Base-by-base conservation (phyloP, 441 rosid genomes). In the Dalechampia spathulata region DNA sequence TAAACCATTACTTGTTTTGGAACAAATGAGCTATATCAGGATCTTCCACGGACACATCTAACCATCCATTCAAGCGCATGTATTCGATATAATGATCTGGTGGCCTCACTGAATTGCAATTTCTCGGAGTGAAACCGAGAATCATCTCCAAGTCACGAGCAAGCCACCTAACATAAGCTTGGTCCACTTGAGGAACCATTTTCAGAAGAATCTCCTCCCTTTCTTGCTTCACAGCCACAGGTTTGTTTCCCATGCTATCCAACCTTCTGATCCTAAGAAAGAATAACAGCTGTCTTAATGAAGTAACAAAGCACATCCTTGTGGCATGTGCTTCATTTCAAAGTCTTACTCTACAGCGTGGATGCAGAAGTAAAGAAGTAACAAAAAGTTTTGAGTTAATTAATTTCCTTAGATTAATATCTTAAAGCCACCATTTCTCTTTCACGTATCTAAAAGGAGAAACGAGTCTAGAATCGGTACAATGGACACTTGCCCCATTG, bases 41-140 rank as follows among this genome's bases (percentile, higher is more conserved):
- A 69, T 90, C 95, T 53, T 90, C 79, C 75, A 84, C 62, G 72
- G 76, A 77, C 57, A 83, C 80, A 61, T 84, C 91, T 64, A 86
- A 64, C 78, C 70, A 73, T 38, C 95, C 93, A 40, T 83, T 73
- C 46, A 81, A 60, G 52, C 68, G 72, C 95, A 84, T 84, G 60
- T 65, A 71, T 65, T 79, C 84, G 2, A 79, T 65, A 68, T 84
- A 86, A 48, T 70, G 86, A 71, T 86, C 93, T 0, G 90, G 95
- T 22, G 97, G 95, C 55, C 73, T 73, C 41, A 90, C 62, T 0
- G 93, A 67, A 7, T 66, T 61, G 23, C 72, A 71, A 41, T 78
- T 78, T 65, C 54, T 78, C 0, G 83, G 78, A 27, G 66, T 68
- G 59, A 74, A 77, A 52, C 89, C 80, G 15, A 79, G 86, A 72